These are phyloP conservation scores for Gliomastix tumulicola DNA, from an alignment of 2,329 filamentous ascomycete genomes.

Conservation along the genomic window DNA sequence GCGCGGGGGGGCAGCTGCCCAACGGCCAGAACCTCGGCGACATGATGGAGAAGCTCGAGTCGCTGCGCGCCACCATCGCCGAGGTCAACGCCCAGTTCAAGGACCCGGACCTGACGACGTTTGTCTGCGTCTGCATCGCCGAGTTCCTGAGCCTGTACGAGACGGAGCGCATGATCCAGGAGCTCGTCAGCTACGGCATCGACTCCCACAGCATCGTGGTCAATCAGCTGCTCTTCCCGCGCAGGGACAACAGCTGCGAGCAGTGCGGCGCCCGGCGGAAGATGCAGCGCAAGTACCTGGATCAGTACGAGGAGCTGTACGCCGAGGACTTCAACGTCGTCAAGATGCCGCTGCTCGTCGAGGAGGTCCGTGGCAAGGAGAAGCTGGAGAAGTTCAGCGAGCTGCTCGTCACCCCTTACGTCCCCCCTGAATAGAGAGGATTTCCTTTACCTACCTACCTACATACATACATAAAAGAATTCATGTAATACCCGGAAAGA, in stretches of 20 bases:
- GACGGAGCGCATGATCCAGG: constrained; percentile 99
- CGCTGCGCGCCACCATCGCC: constrained; percentile 82
- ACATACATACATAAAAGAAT: background rate
- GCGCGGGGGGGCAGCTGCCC: constrained; percentile 65
- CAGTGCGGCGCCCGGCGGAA: constrained; percentile 92
- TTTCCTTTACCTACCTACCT: too few relatives aligned
- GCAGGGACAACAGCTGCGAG: constrained; percentile 76
- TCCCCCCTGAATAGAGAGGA: constrained; percentile 48
- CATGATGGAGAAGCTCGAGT: constrained; percentile 90
- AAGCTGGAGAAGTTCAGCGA: constrained; percentile 85
- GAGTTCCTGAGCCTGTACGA: constrained; percentile 97
- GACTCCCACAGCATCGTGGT: constrained; percentile 97
- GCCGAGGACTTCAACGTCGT: constrained; percentile 96
- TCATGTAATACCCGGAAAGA: background rate
- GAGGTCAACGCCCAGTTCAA: constrained; percentile 99
- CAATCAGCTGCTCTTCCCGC: constrained; percentile 94
- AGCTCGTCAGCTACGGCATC: constrained; percentile 86
- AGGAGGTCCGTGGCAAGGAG: constrained; percentile 94
- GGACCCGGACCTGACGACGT: constrained; percentile 89
- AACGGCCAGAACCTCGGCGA: constrained; percentile 92
- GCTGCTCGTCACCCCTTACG: constrained; percentile 72
- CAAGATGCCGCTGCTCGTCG: constrained; percentile 91
- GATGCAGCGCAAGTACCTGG: constrained; percentile 99
- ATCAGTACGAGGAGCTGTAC: constrained; percentile 97
- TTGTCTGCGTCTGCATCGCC: constrained; percentile 96